Conservation (phyloP, 768 basidiomycete genomes). For the Amanita rubescens region DNA sequence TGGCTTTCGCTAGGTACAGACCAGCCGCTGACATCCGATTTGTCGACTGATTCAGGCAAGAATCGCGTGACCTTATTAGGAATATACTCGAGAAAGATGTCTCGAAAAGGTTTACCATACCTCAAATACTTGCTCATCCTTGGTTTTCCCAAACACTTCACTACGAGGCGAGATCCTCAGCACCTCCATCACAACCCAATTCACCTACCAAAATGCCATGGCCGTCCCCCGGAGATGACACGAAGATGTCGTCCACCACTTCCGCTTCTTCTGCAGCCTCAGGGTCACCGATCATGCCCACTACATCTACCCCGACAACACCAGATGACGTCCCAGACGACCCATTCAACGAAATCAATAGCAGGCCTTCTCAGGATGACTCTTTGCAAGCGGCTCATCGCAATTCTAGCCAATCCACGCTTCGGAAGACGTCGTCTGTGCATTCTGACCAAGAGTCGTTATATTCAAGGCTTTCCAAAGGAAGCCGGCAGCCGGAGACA, state of each 20-base stretch:
- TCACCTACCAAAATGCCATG: constrained; percentile 16
- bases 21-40: neutral
- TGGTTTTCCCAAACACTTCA: constrained; percentile 53
- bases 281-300: constrained; percentile 32
- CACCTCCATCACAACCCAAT: constrained; percentile 16
- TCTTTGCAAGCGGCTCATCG: constrained; percentile 29
- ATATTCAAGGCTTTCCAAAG: constrained; percentile 24
- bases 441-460: constrained; percentile 27
- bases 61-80: constrained; percentile 78
- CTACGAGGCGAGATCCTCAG: neutral
- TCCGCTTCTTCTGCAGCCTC: constrained; percentile 51
- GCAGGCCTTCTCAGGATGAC: neutral
- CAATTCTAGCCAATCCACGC: constrained; percentile 52
- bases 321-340: constrained; percentile 43
- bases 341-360: constrained; percentile 28
- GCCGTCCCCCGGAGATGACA: constrained; percentile 19
- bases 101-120: constrained; percentile 65
- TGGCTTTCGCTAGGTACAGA: constrained; percentile 81
- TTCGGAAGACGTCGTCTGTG: constrained; percentile 34
- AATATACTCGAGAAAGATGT: constrained; percentile 75
- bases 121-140: constrained; percentile 76
- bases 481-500: constrained; percentile 34
- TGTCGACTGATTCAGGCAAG: constrained; percentile 31
- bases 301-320: constrained; percentile 47
- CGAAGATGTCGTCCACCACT: constrained; percentile 42